Evolutionary conservation across 805 yeast species (phyloP), one percentile per base, ranked within the genome.

Genomic region (Yarrowia keelungensis): DNA sequence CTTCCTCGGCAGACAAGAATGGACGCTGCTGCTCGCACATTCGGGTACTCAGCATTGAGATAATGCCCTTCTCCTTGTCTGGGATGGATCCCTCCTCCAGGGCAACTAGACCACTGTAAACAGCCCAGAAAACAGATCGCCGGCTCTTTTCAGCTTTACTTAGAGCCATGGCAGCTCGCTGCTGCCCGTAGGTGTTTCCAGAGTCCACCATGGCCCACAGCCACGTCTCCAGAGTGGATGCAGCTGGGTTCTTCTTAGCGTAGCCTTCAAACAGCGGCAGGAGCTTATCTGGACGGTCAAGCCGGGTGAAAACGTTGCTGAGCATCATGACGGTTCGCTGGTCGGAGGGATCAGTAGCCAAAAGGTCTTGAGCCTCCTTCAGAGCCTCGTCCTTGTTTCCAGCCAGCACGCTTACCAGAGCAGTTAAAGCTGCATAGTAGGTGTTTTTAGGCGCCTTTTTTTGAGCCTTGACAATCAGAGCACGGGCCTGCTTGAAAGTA

Each of bases 1-100:
- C 78, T 70, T 92, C 96, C 72, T 91, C 96, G 9, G 89, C 85
- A 22, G 81, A 79, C 49, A 79, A 72, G 54, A 82, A 79, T 0
- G 94, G 91, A 53, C 80, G 79, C 16, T 83, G 75, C n/a, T 77
- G 77, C 38, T 84, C 86, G 38, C 89, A 75, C 71, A 89, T 75
- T 71, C 88, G 86, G 69, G 82, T 19, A n/a, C 56, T 62, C 47
- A 62, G 46, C 56, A 47, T 47, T 1, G 67, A 49, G 11, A 49
- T 62, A 22, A 62, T 45, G 16, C 56, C 67, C 32, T 14, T 46
- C 39, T 62, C 56, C 46, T 62, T 62, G 12, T 38, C 56, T 1
- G 65, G 65, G 35, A 59, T 42, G 0, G 45, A 22, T 3, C 56
- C 56, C 9, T 62, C 67, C 39, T 62, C 67, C 11, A 62, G 39